Evolutionary conservation across 1,284 basidiomycete genomes (phyloP).

Genomic region (Sporisorium graminicola): DNA sequence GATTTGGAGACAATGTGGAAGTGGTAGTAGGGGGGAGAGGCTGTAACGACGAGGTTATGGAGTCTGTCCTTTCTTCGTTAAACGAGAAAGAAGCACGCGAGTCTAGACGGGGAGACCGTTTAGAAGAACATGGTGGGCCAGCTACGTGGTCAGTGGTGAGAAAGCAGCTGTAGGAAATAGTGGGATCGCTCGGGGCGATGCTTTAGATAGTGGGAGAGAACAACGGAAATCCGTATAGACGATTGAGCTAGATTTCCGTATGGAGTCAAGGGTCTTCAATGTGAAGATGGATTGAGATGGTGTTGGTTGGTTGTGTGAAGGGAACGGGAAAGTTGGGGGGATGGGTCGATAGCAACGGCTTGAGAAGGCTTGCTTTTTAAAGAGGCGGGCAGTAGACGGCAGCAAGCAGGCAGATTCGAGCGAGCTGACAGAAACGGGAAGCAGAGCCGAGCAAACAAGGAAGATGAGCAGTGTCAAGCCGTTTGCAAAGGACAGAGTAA

Average conservation of each 20-base stretch:
- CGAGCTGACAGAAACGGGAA: neutral
- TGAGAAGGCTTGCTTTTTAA: slow-evolving; percentile 18
- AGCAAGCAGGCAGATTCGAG: slow-evolving; percentile 6
- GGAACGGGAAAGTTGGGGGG: slow-evolving; percentile 10
- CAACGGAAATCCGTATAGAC: slow-evolving; percentile 25
- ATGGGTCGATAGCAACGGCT: neutral
- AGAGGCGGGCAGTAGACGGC: slow-evolving; percentile 25
- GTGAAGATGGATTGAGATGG: slow-evolving; percentile 19
- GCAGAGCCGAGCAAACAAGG: neutral
- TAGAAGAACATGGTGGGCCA: slow-evolving; percentile 60
- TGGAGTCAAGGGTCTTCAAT: slow-evolving; percentile 8
- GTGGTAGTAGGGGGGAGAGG: slow-evolving; percentile 34
- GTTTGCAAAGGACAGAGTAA: neutral
- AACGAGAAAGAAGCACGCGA: slow-evolving; percentile 41
- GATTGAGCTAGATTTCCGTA: slow-evolving; percentile 22
- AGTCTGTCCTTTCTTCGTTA: slow-evolving; percentile 54
- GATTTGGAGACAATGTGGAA: slow-evolving; percentile 37
- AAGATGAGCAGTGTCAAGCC: slow-evolving; percentile 8
- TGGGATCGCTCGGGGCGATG: slow-evolving; percentile 31
- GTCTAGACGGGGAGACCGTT: slow-evolving; percentile 51
- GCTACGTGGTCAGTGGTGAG: slow-evolving; percentile 50
- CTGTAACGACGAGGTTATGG: slow-evolving; percentile 45
- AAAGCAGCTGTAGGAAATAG: slow-evolving; percentile 52
- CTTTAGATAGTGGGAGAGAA: slow-evolving; percentile 10
- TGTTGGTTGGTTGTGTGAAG: slow-evolving; percentile 21